Percentiles rank a stretch among this genome's conserved stretches.
Evolutionary conservation across 495 filamentous ascomycete genomes (phyloP).

Genomic region (Penicillium egyptiacum): DNA sequence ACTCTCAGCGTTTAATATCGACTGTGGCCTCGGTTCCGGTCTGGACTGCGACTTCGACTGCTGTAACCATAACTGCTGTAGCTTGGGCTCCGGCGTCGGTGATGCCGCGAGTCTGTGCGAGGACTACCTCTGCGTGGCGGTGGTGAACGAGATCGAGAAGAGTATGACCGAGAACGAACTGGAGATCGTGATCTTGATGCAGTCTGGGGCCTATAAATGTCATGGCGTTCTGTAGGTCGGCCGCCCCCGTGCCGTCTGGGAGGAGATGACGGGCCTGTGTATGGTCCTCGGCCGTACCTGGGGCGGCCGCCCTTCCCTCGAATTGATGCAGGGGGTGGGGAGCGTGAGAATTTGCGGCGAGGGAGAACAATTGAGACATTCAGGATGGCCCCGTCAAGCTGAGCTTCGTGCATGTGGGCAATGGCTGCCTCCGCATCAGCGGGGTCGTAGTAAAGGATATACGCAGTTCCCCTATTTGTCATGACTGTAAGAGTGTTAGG

Average conservation of each 20-base stretch:
- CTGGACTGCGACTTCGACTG: slow-evolving; percentile 49
- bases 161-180: slow-evolving; percentile 41
- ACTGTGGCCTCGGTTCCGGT: slow-evolving; percentile 39
- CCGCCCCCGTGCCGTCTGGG: slow-evolving; percentile 40
- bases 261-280: slow-evolving; percentile 34
- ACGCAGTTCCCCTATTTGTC: slow-evolving; percentile 91
- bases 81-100: slow-evolving; percentile 53
- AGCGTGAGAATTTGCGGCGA: slow-evolving; percentile 61
- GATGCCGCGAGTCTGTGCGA: slow-evolving; percentile 33
- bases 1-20: slow-evolving; percentile 18
- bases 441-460: slow-evolving; percentile 78
- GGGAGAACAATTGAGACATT: slow-evolving; percentile 93
- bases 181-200: slow-evolving; percentile 48
- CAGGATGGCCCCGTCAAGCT: slow-evolving; percentile 84
- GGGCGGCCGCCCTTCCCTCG: slow-evolving; percentile 34
- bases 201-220: slow-evolving; percentile 51
- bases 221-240: slow-evolving; percentile 46
- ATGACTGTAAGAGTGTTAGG: slow-evolving; percentile 56
- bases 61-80: slow-evolving; percentile 55
- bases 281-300: slow-evolving; percentile 36
- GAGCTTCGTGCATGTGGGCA: slow-evolving; percentile 96
- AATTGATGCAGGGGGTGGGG: slow-evolving; percentile 42
- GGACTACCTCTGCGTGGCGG: slow-evolving; percentile 31
- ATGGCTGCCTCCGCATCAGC: slow-evolving; percentile 86
- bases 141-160: slow-evolving; percentile 37